A percentile compares a stretch with the other conserved stretches of the same genome.
These are phyloP conservation scores for Torrubiella hemipterigena DNA, from an alignment of 2,329 filamentous ascomycete genomes.

Conservation along the genomic window DNA sequence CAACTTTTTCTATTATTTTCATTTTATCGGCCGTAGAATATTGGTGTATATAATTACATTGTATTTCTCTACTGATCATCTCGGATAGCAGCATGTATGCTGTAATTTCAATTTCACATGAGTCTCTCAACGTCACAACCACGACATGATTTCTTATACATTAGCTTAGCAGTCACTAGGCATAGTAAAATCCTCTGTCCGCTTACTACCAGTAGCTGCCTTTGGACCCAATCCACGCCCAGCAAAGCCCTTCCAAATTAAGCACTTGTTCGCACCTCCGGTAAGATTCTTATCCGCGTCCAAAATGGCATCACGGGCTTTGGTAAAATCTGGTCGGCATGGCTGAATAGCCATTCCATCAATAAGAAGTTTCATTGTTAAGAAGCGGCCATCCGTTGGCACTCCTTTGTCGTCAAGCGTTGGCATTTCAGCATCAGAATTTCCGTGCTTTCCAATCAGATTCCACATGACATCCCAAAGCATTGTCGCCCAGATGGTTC, in stretches of 20 bases:
- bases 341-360: constrained; percentile 43
- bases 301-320: constrained; percentile 41
- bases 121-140: no score
- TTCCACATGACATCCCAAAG: constrained; percentile 48
- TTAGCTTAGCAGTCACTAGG: constrained; percentile 7
- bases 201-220: constrained; percentile 17
- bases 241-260: constrained; percentile 42
- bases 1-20: no score
- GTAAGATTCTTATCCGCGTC: constrained; percentile 42
- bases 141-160: no score
- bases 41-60: no score
- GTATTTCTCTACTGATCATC: no score
- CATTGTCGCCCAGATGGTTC: constrained; percentile 38
- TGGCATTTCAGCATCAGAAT: constrained; percentile 29
- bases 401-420: constrained; percentile 27
- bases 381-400: constrained; percentile 39
- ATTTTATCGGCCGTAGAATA: no score
- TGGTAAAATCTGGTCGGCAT: constrained; percentile 41
- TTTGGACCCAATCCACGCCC: constrained; percentile 38
- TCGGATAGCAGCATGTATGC: no score
- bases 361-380: constrained; percentile 39
- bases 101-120: no score
- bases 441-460: constrained; percentile 42
- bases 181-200: constrained; percentile 19
- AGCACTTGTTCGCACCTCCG: constrained; percentile 35